Percentiles rank a stretch among this genome's conserved stretches.
Conservation (phyloP, 2,329 filamentous ascomycete species). For the Trichoderma harzianum region DNA sequence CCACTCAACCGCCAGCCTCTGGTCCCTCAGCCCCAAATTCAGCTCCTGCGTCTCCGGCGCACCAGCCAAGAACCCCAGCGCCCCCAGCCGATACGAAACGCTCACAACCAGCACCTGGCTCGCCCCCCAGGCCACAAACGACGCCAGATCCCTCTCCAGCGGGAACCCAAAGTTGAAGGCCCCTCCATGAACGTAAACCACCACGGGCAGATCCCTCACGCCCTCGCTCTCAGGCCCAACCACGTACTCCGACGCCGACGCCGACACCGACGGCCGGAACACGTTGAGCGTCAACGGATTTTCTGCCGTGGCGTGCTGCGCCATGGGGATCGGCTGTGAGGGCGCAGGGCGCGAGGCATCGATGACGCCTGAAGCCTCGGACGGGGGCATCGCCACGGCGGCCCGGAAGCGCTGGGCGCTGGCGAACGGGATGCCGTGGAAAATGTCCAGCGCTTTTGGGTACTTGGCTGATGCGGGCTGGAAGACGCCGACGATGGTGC, state of each 20-base stretch:
- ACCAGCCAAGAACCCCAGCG: conserved; percentile 65
- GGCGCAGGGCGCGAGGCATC: conserved; percentile 37
- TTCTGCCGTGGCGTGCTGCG: conserved; percentile 39
- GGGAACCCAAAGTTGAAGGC: conserved; percentile 56
- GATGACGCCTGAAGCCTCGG: conserved; percentile 20
- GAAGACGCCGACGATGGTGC: conserved; percentile 25
- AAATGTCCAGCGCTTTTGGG: conserved; percentile 45
- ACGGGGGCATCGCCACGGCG: conserved; percentile 34
- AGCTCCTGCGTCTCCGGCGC: conserved; percentile 50
- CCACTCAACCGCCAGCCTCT: conserved; percentile 58
- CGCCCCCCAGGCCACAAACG: conserved; percentile 56
- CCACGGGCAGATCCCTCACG: conserved; percentile 38
- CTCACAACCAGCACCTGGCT: conserved; percentile 54
- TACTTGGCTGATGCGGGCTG: conserved; percentile 26
- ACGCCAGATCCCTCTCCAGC: conserved; percentile 56
- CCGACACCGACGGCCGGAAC: conserved; percentile 36
- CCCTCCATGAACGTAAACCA: conserved; percentile 63
- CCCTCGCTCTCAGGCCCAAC: conserved; percentile 19
- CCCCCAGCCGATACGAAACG: conserved; percentile 63
- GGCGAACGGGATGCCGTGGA: conserved; percentile 50
- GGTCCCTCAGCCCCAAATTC: conserved; percentile 64
- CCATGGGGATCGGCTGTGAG: conserved; percentile 23
- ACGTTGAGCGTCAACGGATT: conserved; percentile 54
- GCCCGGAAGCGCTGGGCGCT: conserved; percentile 45
- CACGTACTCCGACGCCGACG: background rate